phyloP scores from a whole-genome alignment of 768 basidiomycete species.

The Lyophyllum semitale region DNA sequence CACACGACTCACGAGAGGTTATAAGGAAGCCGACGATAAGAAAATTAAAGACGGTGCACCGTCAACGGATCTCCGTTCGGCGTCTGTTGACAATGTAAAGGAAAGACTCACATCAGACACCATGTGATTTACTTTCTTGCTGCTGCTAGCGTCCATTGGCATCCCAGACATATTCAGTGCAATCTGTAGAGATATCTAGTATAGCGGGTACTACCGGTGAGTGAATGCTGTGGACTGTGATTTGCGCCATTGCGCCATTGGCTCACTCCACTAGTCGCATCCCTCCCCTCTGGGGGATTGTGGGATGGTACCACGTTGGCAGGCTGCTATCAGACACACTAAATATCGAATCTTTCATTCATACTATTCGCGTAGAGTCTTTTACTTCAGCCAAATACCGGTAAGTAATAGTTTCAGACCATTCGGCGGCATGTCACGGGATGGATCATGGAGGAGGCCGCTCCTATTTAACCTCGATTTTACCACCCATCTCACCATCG shows the following conservation, averaged over 20 bases:
- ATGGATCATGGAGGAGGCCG: conserved; percentile 20
- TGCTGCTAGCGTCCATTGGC: conserved; percentile 3
- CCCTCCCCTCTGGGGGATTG: conserved; percentile 33
- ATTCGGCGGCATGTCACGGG: conserved; percentile 20
- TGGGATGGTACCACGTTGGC: conserved; percentile 34
- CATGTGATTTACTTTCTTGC: conserved; percentile 14
- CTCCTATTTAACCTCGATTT: conserved; percentile 21
- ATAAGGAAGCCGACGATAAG: no score
- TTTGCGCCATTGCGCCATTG: conserved; percentile 9
- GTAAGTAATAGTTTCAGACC: conserved; percentile 7
- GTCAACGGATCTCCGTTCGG: conserved; percentile 17
- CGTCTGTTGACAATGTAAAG: no score
- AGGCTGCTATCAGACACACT: conserved; percentile 32
- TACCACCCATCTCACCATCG: conserved; percentile 18
- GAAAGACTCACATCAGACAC: conserved; percentile 4
- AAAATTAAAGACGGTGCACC: no score
- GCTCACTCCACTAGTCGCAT: conserved; percentile 15
- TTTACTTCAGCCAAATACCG: not conserved
- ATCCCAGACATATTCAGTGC: not conserved
- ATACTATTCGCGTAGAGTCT: conserved; percentile 6
- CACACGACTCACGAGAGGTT: not conserved
- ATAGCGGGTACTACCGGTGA: conserved; percentile 32
- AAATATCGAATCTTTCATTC: conserved; percentile 21
- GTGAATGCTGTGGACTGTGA: conserved; percentile 17
- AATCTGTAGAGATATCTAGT: not conserved